A percentile compares a stretch with the other conserved stretches of the same genome.
These are phyloP conservation scores for Viridothelium virens DNA, from an alignment of 495 filamentous ascomycete genomes.

Conservation along the genomic window DNA sequence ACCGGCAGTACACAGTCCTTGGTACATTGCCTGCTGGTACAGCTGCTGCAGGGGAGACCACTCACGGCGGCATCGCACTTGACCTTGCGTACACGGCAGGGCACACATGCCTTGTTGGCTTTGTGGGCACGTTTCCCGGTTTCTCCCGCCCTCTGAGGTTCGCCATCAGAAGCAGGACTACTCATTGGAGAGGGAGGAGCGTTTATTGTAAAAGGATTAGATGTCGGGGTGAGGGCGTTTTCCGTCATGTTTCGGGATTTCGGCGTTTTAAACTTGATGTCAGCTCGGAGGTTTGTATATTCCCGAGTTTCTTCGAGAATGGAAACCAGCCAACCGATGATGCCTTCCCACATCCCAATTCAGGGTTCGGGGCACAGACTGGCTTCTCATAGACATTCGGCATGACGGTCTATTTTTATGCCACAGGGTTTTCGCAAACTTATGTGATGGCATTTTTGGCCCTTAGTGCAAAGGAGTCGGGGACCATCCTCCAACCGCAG, in stretches of 20 bases:
- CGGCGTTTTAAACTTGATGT: constrained; percentile 4
- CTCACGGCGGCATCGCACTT: constrained; percentile 22
- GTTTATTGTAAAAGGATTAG: constrained; percentile 2
- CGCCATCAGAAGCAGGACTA: constrained; percentile 4
- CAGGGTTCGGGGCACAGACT: too few relatives aligned
- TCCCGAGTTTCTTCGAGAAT: not conserved
- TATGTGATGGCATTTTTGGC: too few relatives aligned
- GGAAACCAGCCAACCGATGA: too few relatives aligned
- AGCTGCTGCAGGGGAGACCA: constrained; percentile 21
- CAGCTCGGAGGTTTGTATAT: constrained; percentile 8
- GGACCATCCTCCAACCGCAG: too few relatives aligned
- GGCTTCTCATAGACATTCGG: too few relatives aligned
- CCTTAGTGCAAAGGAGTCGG: too few relatives aligned
- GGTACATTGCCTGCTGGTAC: constrained; percentile 14
- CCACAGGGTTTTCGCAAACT: too few relatives aligned
- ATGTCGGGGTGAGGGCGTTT: not conserved
- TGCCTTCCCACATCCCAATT: too few relatives aligned
- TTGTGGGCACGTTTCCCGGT: constrained; percentile 13
- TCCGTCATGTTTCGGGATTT: constrained; percentile 9
- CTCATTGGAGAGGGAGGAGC: not conserved
- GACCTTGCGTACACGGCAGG: constrained; percentile 18
- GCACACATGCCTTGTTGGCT: constrained; percentile 15
- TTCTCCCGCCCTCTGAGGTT: constrained; percentile 10
- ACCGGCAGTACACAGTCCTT: constrained; percentile 19
- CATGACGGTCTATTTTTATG: too few relatives aligned